Conservation (phyloP, 108 stramenopile species). For the Cyclotella choctawhatcheeana region DNA sequence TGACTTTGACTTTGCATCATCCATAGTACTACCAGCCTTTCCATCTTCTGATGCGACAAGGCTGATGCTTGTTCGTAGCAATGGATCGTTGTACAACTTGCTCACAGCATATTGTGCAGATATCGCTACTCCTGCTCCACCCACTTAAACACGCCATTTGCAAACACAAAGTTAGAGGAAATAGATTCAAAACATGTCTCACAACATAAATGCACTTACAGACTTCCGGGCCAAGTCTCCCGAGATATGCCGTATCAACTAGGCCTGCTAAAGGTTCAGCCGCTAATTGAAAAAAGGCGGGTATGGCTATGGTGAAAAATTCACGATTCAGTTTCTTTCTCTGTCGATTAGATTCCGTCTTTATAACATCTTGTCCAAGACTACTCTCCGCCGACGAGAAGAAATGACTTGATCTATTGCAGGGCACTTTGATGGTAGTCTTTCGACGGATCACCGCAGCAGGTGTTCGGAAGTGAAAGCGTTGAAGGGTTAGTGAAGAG, state of each 20-base stretch:
- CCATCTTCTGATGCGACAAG: constrained; percentile 89
- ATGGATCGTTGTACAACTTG: constrained; percentile 93
- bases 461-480: not conserved
- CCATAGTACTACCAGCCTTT: constrained; percentile 22
- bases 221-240: constrained; percentile 84
- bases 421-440: not conserved
- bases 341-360: not conserved
- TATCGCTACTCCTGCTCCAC: constrained; percentile 93
- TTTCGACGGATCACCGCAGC: not conserved
- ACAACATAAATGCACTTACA: no score
- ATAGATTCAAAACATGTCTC: no score
- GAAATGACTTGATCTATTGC: not conserved
- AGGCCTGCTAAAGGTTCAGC: constrained; percentile 93
- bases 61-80: constrained; percentile 87
- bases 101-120: constrained; percentile 89
- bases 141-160: no score
- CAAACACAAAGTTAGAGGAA: no score
- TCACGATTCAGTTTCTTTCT: constrained; percentile 63
- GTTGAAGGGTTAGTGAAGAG: not conserved
- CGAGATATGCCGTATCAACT: constrained; percentile 90
- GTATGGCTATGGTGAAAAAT: constrained; percentile 84
- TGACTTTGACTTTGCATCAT: not conserved
- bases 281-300: constrained; percentile 89
- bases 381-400: not conserved
- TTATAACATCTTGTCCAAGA: not conserved